These are phyloP conservation scores for Angomonas desouzai DNA, from an alignment of 208 protist species.

Conservation along the genomic window DNA sequence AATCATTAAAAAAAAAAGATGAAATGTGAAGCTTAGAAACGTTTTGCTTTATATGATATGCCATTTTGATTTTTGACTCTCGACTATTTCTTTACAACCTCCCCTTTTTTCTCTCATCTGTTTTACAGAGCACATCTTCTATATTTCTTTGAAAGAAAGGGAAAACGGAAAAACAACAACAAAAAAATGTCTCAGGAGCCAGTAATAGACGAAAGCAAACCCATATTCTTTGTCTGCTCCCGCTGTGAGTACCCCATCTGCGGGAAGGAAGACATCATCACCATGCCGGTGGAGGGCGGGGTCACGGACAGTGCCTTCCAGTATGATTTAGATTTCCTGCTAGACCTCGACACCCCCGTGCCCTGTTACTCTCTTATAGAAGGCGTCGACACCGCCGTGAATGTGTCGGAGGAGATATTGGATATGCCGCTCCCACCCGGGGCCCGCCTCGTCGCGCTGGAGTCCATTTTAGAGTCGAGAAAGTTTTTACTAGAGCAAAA, in stretches of 20 bases:
- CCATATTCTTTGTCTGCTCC: slow-evolving; percentile 66
- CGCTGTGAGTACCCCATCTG: slow-evolving; percentile 82
- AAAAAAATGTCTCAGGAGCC: slow-evolving; percentile 1
- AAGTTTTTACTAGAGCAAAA: slow-evolving; percentile 14
- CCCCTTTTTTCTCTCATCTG: slow-evolving; percentile 16
- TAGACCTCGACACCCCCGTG: slow-evolving; percentile 62
- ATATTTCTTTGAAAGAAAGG: no score
- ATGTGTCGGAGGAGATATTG: slow-evolving; percentile 60
- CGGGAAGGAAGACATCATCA: slow-evolving; percentile 38
- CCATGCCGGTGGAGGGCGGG: slow-evolving; percentile 29
- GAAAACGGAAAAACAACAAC: no score
- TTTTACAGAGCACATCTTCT: no score
- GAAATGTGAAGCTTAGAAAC: background rate
- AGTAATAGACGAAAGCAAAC: background rate
- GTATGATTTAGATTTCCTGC: slow-evolving; percentile 69
- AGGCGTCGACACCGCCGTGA: slow-evolving; percentile 35
- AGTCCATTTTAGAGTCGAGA: slow-evolving; percentile 57
- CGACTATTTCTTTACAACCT: background rate
- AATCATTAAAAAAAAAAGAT: background rate
- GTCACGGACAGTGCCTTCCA: slow-evolving; percentile 61
- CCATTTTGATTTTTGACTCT: no score
- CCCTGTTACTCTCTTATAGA: slow-evolving; percentile 83
- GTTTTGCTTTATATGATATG: no score
- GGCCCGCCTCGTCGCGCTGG: slow-evolving; percentile 46
- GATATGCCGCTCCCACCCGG: slow-evolving; percentile 43